Evolutionary conservation across 2,329 filamentous ascomycete species (phyloP).

Genomic region (Fusarium sp.): DNA sequence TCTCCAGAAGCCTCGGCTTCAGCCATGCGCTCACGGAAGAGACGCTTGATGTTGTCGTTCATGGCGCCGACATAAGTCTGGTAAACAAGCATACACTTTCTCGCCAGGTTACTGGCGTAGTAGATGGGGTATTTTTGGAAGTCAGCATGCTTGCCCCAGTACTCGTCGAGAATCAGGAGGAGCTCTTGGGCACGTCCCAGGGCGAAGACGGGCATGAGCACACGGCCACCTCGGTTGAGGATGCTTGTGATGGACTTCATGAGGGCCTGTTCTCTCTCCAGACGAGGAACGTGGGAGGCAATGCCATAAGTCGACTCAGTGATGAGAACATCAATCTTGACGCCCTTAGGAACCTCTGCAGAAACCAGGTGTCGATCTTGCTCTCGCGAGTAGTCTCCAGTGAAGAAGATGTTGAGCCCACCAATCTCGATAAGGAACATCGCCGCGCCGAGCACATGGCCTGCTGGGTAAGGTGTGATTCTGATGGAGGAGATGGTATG

Average conservation of each 20-base stretch:
- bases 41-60: constrained; percentile 98
- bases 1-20: constrained; percentile 87
- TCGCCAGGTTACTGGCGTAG: constrained; percentile 93
- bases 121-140: constrained; percentile 95
- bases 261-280: constrained; percentile 91
- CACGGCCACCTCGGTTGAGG: constrained; percentile 90
- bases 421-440: constrained; percentile 99
- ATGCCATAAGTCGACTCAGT: constrained; percentile 98
- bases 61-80: constrained; percentile 98
- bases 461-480: constrained; percentile 96
- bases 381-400: constrained; percentile 96
- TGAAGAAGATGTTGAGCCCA: constrained; percentile 96
- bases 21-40: constrained; percentile 93
- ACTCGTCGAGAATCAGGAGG: constrained; percentile 94
- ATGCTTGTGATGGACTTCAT: constrained; percentile 97
- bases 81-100: constrained; percentile 98
- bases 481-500: constrained; percentile 97
- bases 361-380: constrained; percentile 96
- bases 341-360: constrained; percentile 85
- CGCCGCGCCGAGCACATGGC: constrained; percentile 96
- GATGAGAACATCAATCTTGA: constrained; percentile 96
- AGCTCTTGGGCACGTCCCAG: constrained; percentile 94
- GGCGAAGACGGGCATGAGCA: constrained; percentile 95
- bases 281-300: constrained; percentile 88
- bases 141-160: constrained; percentile 91